These are phyloP conservation scores for Magnusiomyces fungicola DNA, from an alignment of 1,139 yeast genomes.

Conservation along the genomic window DNA sequence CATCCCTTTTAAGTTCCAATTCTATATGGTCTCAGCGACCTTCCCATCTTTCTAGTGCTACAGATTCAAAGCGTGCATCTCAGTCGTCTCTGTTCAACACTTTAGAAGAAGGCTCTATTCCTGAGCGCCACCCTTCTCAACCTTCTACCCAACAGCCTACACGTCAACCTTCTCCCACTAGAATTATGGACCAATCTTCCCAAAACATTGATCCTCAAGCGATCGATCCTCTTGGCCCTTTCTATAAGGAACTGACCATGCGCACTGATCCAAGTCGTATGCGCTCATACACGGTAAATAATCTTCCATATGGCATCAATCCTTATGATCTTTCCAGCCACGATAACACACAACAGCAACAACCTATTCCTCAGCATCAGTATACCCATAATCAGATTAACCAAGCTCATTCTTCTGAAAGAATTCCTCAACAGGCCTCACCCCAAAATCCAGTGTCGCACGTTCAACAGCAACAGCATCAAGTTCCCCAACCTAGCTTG, in stretches of 20 bases:
- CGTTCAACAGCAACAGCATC: slow-evolving; percentile 8
- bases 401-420: slow-evolving; percentile 5
- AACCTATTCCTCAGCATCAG: slow-evolving; percentile 17
- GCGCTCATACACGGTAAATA: slow-evolving; percentile 35
- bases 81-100: slow-evolving; percentile 14
- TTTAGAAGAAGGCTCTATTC: slow-evolving; percentile 9
- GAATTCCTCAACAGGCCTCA: slow-evolving; percentile 5
- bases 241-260: slow-evolving; percentile 28
- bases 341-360: slow-evolving; percentile 14
- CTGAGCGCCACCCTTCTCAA: slow-evolving; percentile 11
- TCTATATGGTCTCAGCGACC: slow-evolving; percentile 28
- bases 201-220: slow-evolving; percentile 5
- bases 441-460: slow-evolving; percentile 5
- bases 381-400: slow-evolving; percentile 17
- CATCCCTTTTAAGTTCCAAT: slow-evolving; percentile 27
- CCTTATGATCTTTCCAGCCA: slow-evolving; percentile 17
- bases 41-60: slow-evolving; percentile 12
- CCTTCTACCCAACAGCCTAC: slow-evolving; percentile 7
- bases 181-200: slow-evolving; percentile 5
- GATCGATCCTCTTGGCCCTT: slow-evolving; percentile 31
- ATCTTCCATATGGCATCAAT: slow-evolving; percentile 24
- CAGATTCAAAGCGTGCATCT: slow-evolving; percentile 17
- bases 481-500: slow-evolving; percentile 10
- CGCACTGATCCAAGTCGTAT: slow-evolving; percentile 34
- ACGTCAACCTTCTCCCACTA: slow-evolving; percentile 5